phyloP scores from a whole-genome alignment of 768 basidiomycete species.

The Termitomyces sp. region DNA sequence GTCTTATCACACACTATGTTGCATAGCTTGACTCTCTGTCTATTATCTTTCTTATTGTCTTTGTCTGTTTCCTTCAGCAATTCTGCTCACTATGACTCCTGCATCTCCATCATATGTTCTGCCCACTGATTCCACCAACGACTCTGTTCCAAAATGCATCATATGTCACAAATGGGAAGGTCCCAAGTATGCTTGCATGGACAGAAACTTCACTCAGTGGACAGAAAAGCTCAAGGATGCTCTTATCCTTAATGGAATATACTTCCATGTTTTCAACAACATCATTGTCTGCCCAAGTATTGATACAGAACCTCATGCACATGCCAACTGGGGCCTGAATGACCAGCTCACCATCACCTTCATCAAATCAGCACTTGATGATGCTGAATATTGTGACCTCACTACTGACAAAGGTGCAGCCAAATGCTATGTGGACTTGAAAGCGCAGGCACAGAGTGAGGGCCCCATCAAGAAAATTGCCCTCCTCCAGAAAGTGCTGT shows the following conservation, averaged over 20 bases:
- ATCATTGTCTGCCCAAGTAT: not conserved
- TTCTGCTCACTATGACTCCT: not conserved
- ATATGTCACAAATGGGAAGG: not conserved
- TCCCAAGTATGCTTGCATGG: not conserved
- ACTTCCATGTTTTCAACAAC: not conserved
- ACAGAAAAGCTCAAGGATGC: not conserved
- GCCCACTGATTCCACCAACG: not conserved
- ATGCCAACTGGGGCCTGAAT: not conserved
- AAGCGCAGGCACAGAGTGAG: not conserved
- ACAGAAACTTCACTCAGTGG: too few relatives aligned
- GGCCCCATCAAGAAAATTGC: not conserved
- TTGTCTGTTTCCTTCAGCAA: not conserved
- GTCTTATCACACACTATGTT: not conserved
- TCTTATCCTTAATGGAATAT: not conserved
- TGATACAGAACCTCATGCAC: not conserved
- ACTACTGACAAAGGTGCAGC: not conserved
- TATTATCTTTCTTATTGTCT: not conserved
- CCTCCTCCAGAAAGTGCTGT: not conserved
- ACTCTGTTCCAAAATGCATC: too few relatives aligned
- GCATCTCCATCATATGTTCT: not conserved
- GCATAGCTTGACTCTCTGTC: not conserved
- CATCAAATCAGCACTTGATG: not conserved
- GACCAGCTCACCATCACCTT: not conserved
- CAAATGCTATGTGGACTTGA: not conserved
- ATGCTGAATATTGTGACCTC: not conserved